Percentiles rank a stretch among this genome's conserved stretches.
Conservation (phyloP, 208 protist genomes). For the Histomonas meleagridis region DNA sequence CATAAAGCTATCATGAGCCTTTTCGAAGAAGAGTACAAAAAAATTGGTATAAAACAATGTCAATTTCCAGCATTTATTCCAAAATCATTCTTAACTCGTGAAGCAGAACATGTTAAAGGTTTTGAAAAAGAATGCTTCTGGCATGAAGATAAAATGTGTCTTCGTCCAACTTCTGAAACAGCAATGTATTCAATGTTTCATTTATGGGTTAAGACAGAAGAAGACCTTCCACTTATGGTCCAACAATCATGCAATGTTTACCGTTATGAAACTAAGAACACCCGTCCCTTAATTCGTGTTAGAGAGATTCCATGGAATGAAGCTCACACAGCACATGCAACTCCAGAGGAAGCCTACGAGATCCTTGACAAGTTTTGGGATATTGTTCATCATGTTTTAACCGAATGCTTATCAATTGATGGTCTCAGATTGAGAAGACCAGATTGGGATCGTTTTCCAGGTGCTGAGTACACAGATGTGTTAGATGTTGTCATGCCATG, state of each 20-base stretch:
- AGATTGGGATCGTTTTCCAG: constrained; percentile 53
- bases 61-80: constrained; percentile 54
- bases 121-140: constrained; percentile 53
- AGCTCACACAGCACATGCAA: constrained; percentile 52
- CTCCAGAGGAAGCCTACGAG: constrained; percentile 43
- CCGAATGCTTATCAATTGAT: constrained; percentile 41
- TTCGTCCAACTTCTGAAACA: constrained; percentile 56
- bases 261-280: constrained; percentile 53
- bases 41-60: constrained; percentile 40
- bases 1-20: constrained; percentile 50
- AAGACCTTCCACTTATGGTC: constrained; percentile 55
- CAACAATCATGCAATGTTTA: constrained; percentile 51
- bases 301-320: constrained; percentile 58
- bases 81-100: constrained; percentile 43
- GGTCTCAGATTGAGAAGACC: constrained; percentile 46
- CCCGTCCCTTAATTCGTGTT: constrained; percentile 52
- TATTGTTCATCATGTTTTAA: constrained; percentile 42
- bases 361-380: constrained; percentile 42
- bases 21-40: constrained; percentile 46
- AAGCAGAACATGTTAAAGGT: constrained; percentile 51
- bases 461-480: constrained; percentile 54
- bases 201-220: constrained; percentile 47
- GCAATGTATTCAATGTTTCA: constrained; percentile 55
- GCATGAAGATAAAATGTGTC: constrained; percentile 48
- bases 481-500: constrained; percentile 53